Evolutionary conservation across 1,284 basidiomycete genomes (phyloP), one percentile per base, ranked within the genome.

Genomic region (Vanrija sp.): DNA sequence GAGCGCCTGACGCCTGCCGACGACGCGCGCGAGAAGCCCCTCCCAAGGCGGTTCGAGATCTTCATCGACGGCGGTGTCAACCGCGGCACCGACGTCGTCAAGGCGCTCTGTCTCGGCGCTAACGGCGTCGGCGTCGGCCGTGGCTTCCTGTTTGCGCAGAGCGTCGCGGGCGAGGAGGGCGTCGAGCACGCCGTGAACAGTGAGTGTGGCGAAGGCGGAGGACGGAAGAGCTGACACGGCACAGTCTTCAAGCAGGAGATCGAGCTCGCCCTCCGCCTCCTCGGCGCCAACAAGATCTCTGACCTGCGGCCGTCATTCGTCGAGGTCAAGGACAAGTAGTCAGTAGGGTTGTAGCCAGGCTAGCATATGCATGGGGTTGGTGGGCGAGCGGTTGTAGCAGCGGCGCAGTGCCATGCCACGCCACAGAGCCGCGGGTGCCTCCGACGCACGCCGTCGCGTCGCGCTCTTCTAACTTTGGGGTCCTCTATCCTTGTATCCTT

Each of bases 101-200:
- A 97, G 76, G 91, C 92, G 0, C 76, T 97, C 2, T 94, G 91
- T 63, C 80, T 97, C 25, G 94, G 93, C 39, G 94, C 93, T 1
- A 87, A 80, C 61, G 91, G 89, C 5, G 91, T 95, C 6, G 93
- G 94, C 1, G 79, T 97, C 23, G 93, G 93, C 0, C 83, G 93
- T 26, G 83, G 88, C 1, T 93, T 95, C 80, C 79, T 96, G n/a
- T 94, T 88, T 67, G 90, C 89, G 1, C 90, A 94, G 77, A 88
- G 88, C 82, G 89, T 89, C 5, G 94, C 91, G 55, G 92, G 91
- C 1, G 83, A 86, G 61, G 81, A 83, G 12, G 93, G 93, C 1
- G 90, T 92, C 14, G 80, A 85, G 39, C 88, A 88, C 68, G 81
- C 87, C 28, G 81, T 79, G 15, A 68, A 76, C n/a, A 79, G 75